Conservation (phyloP, 2,329 filamentous ascomycete genomes). For the Trichoderma gracile region DNA sequence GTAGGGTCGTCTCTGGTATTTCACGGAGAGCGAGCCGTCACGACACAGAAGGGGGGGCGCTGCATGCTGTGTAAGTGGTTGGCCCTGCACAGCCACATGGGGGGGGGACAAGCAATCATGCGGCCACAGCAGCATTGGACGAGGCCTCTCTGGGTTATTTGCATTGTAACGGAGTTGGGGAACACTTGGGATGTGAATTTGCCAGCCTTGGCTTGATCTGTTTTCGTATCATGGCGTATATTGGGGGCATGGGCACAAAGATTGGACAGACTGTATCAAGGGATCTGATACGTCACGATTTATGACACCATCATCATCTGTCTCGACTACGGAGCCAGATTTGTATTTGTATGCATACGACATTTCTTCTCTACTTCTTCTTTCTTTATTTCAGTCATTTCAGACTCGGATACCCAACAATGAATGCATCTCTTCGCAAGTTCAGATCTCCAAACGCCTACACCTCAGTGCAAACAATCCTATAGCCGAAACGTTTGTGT, state of each 20-base stretch:
- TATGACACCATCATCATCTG: background rate
- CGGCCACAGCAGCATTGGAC: background rate
- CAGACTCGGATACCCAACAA: no score
- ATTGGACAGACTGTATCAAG: background rate
- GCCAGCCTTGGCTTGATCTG: background rate
- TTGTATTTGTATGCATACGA: no score
- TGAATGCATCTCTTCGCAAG: no score
- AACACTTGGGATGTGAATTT: background rate
- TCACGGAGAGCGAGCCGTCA: background rate
- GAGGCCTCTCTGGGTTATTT: background rate
- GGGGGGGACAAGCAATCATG: conserved; percentile 1
- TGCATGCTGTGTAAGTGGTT: background rate
- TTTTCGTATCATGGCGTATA: background rate
- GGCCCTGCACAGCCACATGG: conserved; percentile 3
- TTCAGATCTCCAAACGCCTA: no score
- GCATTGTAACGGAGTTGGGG: background rate
- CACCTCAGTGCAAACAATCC: no score
- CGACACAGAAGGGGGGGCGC: background rate
- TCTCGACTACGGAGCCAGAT: background rate
- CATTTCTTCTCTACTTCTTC: background rate
- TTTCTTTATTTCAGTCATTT: background rate
- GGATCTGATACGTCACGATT: conserved; percentile 4
- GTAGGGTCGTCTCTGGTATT: background rate
- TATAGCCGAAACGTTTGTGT: no score
- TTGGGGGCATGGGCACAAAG: background rate